Conservation (phyloP, 805 yeast genomes). For the Pichia sporocuriosa region DNA sequence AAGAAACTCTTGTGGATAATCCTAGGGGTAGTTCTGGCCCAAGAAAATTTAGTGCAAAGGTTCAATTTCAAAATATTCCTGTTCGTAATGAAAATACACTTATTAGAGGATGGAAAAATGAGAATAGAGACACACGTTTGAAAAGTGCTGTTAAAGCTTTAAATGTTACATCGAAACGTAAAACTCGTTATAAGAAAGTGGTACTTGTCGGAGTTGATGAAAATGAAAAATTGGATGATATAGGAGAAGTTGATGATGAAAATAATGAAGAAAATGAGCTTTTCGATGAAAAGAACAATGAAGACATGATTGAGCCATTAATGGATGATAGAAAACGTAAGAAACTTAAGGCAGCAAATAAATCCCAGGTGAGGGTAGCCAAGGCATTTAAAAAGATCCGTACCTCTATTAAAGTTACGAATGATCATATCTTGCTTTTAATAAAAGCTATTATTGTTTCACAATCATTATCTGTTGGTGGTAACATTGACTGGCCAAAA, state of each 20-base stretch:
- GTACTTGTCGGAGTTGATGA: background rate
- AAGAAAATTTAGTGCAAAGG: slow-evolving; percentile 11
- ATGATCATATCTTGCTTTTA: slow-evolving; percentile 45
- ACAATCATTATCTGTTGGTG: slow-evolving; percentile 47
- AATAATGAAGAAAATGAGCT: slow-evolving; percentile 2
- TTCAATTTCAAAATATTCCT: slow-evolving; percentile 8
- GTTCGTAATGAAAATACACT: slow-evolving; percentile 7
- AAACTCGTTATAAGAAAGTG: background rate
- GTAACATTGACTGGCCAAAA: slow-evolving; percentile 56
- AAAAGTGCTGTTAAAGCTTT: slow-evolving; percentile 7
- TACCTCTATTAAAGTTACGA: slow-evolving; percentile 19
- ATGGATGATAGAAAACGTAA: slow-evolving; percentile 28
- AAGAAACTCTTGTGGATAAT: slow-evolving; percentile 1
- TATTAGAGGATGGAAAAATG: slow-evolving; percentile 10
- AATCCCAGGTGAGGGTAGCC: slow-evolving; percentile 14
- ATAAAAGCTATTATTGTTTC: slow-evolving; percentile 63
- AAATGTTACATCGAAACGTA: background rate
- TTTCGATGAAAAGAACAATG: slow-evolving; percentile 4
- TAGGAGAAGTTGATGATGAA: slow-evolving; percentile 1
- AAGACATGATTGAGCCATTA: slow-evolving; percentile 23
- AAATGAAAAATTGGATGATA: background rate
- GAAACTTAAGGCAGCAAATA: slow-evolving; percentile 16
- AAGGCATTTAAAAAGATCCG: slow-evolving; percentile 20
- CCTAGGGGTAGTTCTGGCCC: background rate
- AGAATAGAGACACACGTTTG: slow-evolving; percentile 11